Evolutionary conservation across 148 eudicot species (phyloP).

Genomic region (Nepenthes mirabilis): DNA sequence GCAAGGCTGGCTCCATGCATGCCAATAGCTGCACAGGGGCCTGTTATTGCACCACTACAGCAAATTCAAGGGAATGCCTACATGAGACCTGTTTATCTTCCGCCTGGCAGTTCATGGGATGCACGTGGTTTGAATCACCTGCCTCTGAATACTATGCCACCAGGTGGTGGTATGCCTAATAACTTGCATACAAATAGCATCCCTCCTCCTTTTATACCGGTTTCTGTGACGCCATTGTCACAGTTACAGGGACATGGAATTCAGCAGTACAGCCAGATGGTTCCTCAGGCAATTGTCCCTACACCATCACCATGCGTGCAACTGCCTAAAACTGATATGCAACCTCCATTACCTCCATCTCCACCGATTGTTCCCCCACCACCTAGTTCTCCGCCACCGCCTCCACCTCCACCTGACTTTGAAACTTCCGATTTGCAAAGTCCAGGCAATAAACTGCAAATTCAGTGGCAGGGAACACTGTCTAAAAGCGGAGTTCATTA

Average conservation of each 20-base stretch:
- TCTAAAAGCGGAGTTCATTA: conserved; percentile 89
- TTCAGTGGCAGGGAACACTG: conserved; percentile 77
- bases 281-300: conserved; percentile 36
- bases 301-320: conserved; percentile 33
- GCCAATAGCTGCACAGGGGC: conserved; percentile 37
- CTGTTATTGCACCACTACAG: conserved; percentile 34
- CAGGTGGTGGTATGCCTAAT: conserved; percentile 22
- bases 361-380: conserved; percentile 54
- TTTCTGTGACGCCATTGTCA: conserved; percentile 67
- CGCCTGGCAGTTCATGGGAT: conserved; percentile 68
- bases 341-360: conserved; percentile 53
- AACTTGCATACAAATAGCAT: conserved; percentile 33
- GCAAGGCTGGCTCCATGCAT: conserved; percentile 23
- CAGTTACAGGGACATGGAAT: conserved; percentile 44
- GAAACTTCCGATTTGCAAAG: conserved; percentile 23
- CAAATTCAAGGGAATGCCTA: conserved; percentile 40
- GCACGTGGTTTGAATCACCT: conserved; percentile 37
- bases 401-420: conserved; percentile 38
- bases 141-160: conserved; percentile 26
- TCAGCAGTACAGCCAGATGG: conserved; percentile 46
- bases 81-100: conserved; percentile 44
- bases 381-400: conserved; percentile 45
- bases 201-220: conserved; percentile 54
- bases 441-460: conserved; percentile 17
- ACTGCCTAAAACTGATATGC: conserved; percentile 33